Percentiles rank a stretch among this genome's conserved stretches.
phyloP scores from a whole-genome alignment of 805 yeast genomes.

The Candida gorgasii region DNA sequence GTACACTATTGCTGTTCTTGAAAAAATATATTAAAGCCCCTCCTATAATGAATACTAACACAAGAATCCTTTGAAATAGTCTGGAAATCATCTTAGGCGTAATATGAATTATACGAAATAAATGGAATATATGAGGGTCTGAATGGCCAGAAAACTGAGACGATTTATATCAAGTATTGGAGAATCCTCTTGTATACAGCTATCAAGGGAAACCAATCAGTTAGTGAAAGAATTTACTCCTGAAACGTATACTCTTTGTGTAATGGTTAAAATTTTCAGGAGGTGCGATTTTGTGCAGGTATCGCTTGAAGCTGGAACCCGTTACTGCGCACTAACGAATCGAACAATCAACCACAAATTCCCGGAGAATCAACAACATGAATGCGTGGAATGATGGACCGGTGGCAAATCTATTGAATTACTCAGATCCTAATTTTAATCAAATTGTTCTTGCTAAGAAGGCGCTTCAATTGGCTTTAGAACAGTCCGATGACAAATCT shows the following conservation, averaged over 20 bases:
- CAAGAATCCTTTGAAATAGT: constrained; percentile 14
- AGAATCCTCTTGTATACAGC: too few species aligned
- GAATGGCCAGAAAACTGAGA: too few species aligned
- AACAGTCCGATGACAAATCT: constrained; percentile 10
- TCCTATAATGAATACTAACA: constrained; percentile 7
- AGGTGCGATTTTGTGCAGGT: neutral
- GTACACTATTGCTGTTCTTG: constrained; percentile 4
- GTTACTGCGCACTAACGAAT: neutral
- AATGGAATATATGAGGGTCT: too few species aligned
- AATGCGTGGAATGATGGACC: constrained; percentile 22
- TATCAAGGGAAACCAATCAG: too few species aligned
- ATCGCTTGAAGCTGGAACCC: neutral
- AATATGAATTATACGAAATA: too few species aligned
- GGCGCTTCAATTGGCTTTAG: constrained; percentile 20
- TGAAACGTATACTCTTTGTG: neutral
- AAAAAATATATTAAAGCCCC: constrained; percentile 9
- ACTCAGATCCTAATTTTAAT: constrained; percentile 28
- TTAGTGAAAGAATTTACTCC: too few species aligned
- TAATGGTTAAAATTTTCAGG: neutral
- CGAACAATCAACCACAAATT: neutral
- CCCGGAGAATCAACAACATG: too few species aligned
- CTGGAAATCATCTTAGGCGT: constrained; percentile 11
- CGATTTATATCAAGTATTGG: too few species aligned
- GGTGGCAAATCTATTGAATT: constrained; percentile 16
- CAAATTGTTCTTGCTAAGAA: constrained; percentile 29